Evolutionary conservation across 495 filamentous ascomycete genomes (phyloP).

Genomic region (Immersiella caudata): DNA sequence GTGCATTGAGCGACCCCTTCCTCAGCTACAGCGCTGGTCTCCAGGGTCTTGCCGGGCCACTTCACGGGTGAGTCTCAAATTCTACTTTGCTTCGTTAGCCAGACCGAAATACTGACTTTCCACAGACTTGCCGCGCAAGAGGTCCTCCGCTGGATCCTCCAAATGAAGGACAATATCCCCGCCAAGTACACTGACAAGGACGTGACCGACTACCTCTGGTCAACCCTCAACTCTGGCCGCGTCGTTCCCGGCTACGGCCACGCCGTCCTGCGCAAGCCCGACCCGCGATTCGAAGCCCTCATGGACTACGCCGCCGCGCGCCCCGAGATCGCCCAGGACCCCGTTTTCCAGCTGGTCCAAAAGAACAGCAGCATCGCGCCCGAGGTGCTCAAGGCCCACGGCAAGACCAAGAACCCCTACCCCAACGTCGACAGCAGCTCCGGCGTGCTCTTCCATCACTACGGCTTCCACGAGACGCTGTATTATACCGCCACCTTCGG

Average conservation of each 20-base stretch:
- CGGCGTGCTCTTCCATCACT: conserved; percentile 95
- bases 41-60: conserved; percentile 89
- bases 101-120: conserved; percentile 19
- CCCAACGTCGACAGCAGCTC: conserved; percentile 93
- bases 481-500: conserved; percentile 99
- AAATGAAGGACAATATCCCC: conserved; percentile 90
- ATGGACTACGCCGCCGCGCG: conserved; percentile 92
- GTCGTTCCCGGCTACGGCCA: conserved; percentile 98
- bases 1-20: conserved; percentile 91
- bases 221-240: conserved; percentile 86
- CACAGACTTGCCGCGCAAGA: conserved; percentile 86
- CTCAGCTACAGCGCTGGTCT: conserved; percentile 94
- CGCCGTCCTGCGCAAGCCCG: conserved; percentile 94
- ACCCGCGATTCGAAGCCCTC: conserved; percentile 91
- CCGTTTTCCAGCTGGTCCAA: conserved; percentile 91
- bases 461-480: conserved; percentile 92
- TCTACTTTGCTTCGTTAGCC: background rate
- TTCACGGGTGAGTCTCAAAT: conserved; percentile 69
- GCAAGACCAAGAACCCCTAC: conserved; percentile 98
- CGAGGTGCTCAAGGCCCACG: conserved; percentile 84
- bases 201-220: conserved; percentile 88
- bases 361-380: conserved; percentile 79
- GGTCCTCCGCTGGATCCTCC: conserved; percentile 90
- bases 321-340: conserved; percentile 81
- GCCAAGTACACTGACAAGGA: conserved; percentile 73